Conservation (phyloP, 495 filamentous ascomycete genomes). For the Penicillium waksmanii region DNA sequence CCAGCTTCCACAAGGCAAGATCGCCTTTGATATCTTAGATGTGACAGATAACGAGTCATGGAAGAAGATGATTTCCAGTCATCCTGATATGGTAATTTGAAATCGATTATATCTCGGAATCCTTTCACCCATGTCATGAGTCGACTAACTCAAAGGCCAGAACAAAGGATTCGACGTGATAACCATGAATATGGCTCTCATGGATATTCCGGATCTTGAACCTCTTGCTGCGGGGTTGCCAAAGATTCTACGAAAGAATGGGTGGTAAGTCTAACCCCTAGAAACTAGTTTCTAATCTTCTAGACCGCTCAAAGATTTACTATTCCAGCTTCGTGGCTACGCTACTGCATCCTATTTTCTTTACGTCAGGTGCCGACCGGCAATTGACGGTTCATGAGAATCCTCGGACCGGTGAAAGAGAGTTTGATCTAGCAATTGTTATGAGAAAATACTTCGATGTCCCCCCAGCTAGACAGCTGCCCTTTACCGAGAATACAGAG, state of each 20-base stretch:
- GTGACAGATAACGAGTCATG: slow-evolving; percentile 1
- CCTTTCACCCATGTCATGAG: not conserved
- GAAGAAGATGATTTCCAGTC: not conserved
- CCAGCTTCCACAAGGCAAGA: not conserved
- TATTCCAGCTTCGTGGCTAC: slow-evolving; percentile 16
- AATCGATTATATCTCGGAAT: not conserved
- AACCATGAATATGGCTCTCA: slow-evolving; percentile 20
- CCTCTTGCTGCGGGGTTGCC: slow-evolving; percentile 14
- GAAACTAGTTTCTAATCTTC: not conserved
- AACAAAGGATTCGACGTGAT: slow-evolving; percentile 14
- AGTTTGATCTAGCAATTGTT: slow-evolving; percentile 12
- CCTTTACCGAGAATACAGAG: not conserved
- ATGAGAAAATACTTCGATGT: slow-evolving; percentile 10
- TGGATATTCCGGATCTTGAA: slow-evolving; percentile 18
- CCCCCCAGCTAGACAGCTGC: not conserved
- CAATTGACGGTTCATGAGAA: slow-evolving; percentile 16
- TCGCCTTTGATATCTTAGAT: slow-evolving; percentile 11
- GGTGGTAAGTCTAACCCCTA: slow-evolving; percentile 4
- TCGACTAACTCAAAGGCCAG: not conserved
- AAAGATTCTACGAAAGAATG: slow-evolving; percentile 4
- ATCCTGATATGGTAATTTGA: not conserved
- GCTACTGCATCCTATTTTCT: slow-evolving; percentile 20
- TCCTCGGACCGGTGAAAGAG: slow-evolving; percentile 12
- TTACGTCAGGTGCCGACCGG: slow-evolving; percentile 17
- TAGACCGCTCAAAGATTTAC: not conserved